These are phyloP conservation scores for Quercus phellos DNA, from an alignment of 331 rosid species.

Conservation along the genomic window DNA sequence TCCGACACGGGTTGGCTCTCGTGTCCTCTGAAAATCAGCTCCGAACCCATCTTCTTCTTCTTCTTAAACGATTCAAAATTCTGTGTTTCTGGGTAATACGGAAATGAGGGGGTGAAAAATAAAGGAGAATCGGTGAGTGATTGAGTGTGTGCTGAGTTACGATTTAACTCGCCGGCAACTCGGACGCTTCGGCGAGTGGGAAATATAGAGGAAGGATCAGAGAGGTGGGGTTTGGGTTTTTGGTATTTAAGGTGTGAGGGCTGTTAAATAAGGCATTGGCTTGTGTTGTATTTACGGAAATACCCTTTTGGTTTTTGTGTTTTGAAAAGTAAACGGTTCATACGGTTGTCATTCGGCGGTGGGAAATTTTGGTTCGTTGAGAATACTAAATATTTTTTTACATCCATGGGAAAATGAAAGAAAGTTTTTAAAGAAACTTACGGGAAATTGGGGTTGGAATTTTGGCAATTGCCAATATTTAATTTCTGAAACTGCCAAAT, in stretches of 20 bases:
- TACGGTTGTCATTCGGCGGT: not conserved
- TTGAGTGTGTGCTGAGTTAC: conserved; percentile 6
- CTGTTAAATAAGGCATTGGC: not conserved
- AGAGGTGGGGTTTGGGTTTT: not conserved
- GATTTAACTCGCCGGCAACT: conserved; percentile 29
- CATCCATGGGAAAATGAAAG: too few species aligned
- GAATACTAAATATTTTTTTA: too few species aligned
- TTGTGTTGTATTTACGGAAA: conserved; percentile 21
- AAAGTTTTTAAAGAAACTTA: too few species aligned
- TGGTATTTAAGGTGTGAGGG: conserved; percentile 24
- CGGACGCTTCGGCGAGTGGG: conserved; percentile 27
- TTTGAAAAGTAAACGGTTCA: conserved; percentile 17
- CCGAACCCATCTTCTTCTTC: conserved; percentile 52
- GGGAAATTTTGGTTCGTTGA: too few species aligned
- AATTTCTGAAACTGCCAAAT: too few species aligned
- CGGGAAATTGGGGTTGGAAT: too few species aligned
- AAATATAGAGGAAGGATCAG: not conserved
- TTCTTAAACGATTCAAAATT: not conserved
- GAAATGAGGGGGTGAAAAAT: too few species aligned
- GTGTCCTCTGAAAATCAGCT: conserved; percentile 79
- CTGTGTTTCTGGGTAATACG: not conserved
- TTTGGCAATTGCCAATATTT: too few species aligned
- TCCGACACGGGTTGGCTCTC: conserved; percentile 57
- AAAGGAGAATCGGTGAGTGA: not conserved
- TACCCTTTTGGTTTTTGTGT: not conserved